A percentile compares a stretch with the other conserved stretches of the same genome.
These are phyloP conservation scores for Alternaria ethzedia DNA, from an alignment of 2,329 filamentous ascomycete species.

Conservation along the genomic window DNA sequence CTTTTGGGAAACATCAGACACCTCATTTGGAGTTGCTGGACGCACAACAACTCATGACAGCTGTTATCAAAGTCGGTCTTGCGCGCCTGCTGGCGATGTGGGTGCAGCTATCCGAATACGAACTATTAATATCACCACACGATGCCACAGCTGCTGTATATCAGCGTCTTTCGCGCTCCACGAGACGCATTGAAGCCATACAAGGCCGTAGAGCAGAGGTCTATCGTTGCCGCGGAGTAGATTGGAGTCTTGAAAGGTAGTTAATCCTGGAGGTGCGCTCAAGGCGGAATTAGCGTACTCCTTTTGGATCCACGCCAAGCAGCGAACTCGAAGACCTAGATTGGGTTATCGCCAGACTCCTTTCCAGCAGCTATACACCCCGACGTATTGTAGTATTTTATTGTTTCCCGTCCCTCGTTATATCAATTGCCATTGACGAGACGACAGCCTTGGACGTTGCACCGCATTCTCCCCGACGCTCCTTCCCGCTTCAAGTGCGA, in stretches of 20 bases:
- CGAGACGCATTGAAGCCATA: not conserved
- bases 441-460: slow-evolving; percentile 24
- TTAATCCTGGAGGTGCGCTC: not conserved
- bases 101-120: slow-evolving; percentile 1
- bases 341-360: slow-evolving; percentile 31
- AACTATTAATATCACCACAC: not conserved
- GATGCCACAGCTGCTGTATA: not conserved
- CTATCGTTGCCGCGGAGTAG: not conserved
- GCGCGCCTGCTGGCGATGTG: not conserved
- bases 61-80: not conserved
- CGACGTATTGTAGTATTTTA: slow-evolving; percentile 16
- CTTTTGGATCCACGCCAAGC: slow-evolving; percentile 28
- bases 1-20: not conserved
- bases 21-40: not conserved
- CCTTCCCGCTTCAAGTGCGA: slow-evolving; percentile 28
- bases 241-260: not conserved
- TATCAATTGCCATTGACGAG: slow-evolving; percentile 15
- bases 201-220: not conserved
- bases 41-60: slow-evolving; percentile 5
- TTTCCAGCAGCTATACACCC: slow-evolving; percentile 23
- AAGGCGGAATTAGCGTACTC: slow-evolving; percentile 8
- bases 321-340: slow-evolving; percentile 24
- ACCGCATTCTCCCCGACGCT: slow-evolving; percentile 24
- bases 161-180: not conserved
- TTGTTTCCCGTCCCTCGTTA: slow-evolving; percentile 12